phyloP scores from a whole-genome alignment of 129 eudicot genomes.

The Helianthus tuberosus region DNA sequence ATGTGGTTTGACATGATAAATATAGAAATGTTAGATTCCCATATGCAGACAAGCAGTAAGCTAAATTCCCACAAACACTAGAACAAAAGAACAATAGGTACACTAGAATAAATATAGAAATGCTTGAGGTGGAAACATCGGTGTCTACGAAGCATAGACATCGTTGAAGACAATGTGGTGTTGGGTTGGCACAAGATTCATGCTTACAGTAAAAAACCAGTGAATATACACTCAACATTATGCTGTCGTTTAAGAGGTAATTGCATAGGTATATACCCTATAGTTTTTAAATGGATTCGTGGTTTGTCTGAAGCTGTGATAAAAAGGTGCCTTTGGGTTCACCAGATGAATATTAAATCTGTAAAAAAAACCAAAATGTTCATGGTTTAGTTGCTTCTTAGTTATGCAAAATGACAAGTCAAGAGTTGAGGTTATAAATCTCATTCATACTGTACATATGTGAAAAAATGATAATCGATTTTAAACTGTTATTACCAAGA shows the following conservation, averaged over 20 bases:
- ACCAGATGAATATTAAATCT: too few relatives aligned
- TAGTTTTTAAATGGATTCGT: background rate
- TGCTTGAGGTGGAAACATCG: constrained; percentile 35
- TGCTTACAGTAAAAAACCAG: constrained; percentile 27
- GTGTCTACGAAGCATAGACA: constrained; percentile 45
- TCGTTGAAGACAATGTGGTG: constrained; percentile 61
- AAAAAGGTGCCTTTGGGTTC: background rate
- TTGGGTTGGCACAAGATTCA: constrained; percentile 38
- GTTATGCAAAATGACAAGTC: too few relatives aligned
- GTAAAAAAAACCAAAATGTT: too few relatives aligned
- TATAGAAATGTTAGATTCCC: too few relatives aligned
- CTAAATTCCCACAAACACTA: background rate
- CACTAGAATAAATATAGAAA: constrained; percentile 18
- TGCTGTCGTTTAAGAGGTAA: constrained; percentile 39
- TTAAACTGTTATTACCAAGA: too few relatives aligned
- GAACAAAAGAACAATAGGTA: constrained; percentile 1
- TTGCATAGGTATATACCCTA: constrained; percentile 4
- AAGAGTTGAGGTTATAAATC: too few relatives aligned
- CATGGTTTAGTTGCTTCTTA: too few relatives aligned
- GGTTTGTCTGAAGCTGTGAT: constrained; percentile 19
- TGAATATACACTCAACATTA: constrained; percentile 30
- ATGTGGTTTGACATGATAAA: too few relatives aligned
- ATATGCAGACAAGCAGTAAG: constrained; percentile 19
- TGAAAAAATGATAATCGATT: too few relatives aligned
- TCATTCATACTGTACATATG: too few relatives aligned